phyloP scores from a whole-genome alignment of 306 rosid genomes.

The Pterocarpus macrocarpus region DNA sequence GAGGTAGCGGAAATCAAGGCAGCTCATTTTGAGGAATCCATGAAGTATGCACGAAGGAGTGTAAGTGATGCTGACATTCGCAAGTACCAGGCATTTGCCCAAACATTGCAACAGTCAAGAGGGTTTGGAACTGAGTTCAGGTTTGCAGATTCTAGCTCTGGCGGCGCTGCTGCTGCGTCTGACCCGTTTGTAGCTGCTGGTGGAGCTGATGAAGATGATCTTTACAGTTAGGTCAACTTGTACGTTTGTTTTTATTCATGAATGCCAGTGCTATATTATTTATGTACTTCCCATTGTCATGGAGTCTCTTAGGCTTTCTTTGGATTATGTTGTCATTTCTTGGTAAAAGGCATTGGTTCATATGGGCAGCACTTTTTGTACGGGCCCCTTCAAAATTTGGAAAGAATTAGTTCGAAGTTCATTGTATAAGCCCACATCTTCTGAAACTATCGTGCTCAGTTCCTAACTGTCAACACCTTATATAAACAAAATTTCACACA shows the following conservation, averaged over 20 bases:
- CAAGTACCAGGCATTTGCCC: conserved; percentile 97
- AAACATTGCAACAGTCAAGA: conserved; percentile 97
- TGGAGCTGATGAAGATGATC: conserved; percentile 96
- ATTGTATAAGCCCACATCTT: not conserved
- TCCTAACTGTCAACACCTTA: conserved; percentile 33
- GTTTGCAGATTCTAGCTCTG: conserved; percentile 66
- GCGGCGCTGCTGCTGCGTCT: conserved; percentile 52
- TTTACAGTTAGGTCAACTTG: conserved; percentile 70
- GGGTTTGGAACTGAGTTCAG: conserved; percentile 92
- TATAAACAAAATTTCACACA: conserved; percentile 15
- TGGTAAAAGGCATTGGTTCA: conserved; percentile 42
- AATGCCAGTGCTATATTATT: conserved; percentile 5
- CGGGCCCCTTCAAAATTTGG: conserved; percentile 27
- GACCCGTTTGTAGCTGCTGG: conserved; percentile 86
- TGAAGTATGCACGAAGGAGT: conserved; percentile 97
- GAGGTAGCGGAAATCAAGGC: conserved; percentile 93
- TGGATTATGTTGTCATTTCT: conserved; percentile 44
- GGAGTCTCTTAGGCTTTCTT: conserved; percentile 3
- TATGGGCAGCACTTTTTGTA: conserved; percentile 41
- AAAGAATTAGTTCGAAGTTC: conserved; percentile 19
- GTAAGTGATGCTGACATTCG: conserved; percentile 98
- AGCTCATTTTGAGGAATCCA: conserved; percentile 95
- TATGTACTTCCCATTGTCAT: not conserved
- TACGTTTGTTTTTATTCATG: not conserved
- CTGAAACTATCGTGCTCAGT: conserved; percentile 34